Percentiles rank a stretch among this genome's conserved stretches.
These are phyloP conservation scores for Puya raimondii DNA, from an alignment of 176 grass and related monocot species.

Conservation along the genomic window DNA sequence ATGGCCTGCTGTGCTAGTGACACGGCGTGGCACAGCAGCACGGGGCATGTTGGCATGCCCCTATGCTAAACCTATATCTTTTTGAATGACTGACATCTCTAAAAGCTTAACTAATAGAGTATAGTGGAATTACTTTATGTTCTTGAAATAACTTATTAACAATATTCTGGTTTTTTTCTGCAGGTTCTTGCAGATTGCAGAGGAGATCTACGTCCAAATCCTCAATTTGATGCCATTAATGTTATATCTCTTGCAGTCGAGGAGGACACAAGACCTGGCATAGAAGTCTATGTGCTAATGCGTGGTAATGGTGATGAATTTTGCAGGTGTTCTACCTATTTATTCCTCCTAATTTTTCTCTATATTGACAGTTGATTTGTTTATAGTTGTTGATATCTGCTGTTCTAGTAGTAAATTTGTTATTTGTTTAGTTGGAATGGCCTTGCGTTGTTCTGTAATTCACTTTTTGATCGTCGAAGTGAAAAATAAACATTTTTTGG, in stretches of 20 bases:
- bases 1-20: too few relatives aligned
- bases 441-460: too few relatives aligned
- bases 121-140: background rate
- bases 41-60: too few relatives aligned
- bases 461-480: too few relatives aligned
- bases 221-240: slow-evolving; percentile 78
- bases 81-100: background rate
- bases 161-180: background rate
- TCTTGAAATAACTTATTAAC: background rate
- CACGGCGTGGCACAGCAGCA: too few relatives aligned
- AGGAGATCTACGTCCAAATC: slow-evolving; percentile 69
- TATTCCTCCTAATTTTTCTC: slow-evolving; percentile 8
- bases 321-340: slow-evolving; percentile 36
- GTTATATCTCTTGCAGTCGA: slow-evolving; percentile 57
- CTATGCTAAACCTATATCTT: background rate
- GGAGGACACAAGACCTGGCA: slow-evolving; percentile 39
- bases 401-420: background rate
- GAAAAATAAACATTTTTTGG: too few relatives aligned
- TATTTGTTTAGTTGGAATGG: too few relatives aligned
- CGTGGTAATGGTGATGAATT: slow-evolving; percentile 34
- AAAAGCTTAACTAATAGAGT: background rate
- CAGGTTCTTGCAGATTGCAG: slow-evolving; percentile 81
- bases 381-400: slow-evolving; percentile 12
- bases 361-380: background rate
- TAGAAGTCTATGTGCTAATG: slow-evolving; percentile 55